Evolutionary conservation across 2,329 filamentous ascomycete genomes (phyloP), one percentile per base, ranked within the genome.

Genomic region (Achaetomium macrosporum): DNA sequence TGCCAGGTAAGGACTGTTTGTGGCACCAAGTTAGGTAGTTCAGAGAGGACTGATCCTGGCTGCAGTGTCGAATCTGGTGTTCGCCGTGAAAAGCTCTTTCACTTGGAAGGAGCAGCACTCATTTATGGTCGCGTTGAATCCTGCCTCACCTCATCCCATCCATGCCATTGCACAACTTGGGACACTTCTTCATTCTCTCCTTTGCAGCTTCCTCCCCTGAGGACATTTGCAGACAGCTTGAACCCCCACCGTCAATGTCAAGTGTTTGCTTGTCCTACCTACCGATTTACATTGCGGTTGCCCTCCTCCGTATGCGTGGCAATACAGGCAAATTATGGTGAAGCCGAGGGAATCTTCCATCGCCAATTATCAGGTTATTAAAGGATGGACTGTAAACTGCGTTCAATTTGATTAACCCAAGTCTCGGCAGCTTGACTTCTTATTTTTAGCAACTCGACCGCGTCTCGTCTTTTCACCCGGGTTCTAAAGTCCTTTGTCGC

Each of bases 401-500:
- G 41, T 15, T 39, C 42, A 47, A 39, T 49, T n/a, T 53, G 40
- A 57, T 55, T 55, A 51, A 51, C 33, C 33, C 40, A 10, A 53
- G 6, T 39, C 47, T 53, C 16, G n/a, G 17, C 31, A 44, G 17
- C 16, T 15, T 5, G 8, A 13, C 33, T 16, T 37, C 15, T 35
- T 57, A 55, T 57, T 57, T 55, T 57, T 55, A 57, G 55, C 46
- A 45, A 8, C 37, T 29, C 15, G 5, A 6, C 29, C 25, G 2
- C 30, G 44, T 42, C 17, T 19, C 25, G 15, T 15, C 37, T 44
- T 48, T 50, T 17, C 46, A 44, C 50, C 51, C 54, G 17, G 56
- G 51, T 52, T 58, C 17, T n/a, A n/a, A 35, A 15, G 11, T 9
- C 33, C 33, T 11, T 12, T 35, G 11, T 4, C 33, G 11, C 3